These are phyloP conservation scores for Dissophora globulifera DNA, from an alignment of 192 early-diverging fungal genomes.

Conservation along the genomic window DNA sequence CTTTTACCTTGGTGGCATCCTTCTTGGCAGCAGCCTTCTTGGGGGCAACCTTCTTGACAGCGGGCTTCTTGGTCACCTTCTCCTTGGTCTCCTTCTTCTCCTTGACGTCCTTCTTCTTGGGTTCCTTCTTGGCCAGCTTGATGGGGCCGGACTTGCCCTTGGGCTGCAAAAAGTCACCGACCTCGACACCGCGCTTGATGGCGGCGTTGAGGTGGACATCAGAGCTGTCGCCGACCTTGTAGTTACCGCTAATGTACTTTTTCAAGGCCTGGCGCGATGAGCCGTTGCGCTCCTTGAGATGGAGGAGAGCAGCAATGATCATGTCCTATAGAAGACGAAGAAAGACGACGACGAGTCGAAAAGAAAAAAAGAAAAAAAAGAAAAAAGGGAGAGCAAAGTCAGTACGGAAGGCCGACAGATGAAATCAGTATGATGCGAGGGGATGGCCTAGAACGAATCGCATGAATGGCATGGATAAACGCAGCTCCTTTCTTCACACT, in stretches of 20 bases:
- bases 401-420: too few relatives aligned
- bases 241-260: conserved; percentile 82
- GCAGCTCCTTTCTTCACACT: too few relatives aligned
- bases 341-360: too few relatives aligned
- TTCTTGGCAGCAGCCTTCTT: conserved; percentile 14
- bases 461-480: background rate
- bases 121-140: conserved; percentile 70
- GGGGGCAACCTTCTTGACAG: conserved; percentile 26
- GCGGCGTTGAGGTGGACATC: conserved; percentile 70
- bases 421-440: background rate
- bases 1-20: background rate
- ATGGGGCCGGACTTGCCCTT: conserved; percentile 73
- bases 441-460: background rate
- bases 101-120: conserved; percentile 53
- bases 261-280: conserved; percentile 80
- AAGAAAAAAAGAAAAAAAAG: too few relatives aligned
- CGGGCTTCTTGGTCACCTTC: conserved; percentile 35
- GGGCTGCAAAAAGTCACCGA: conserved; percentile 69
- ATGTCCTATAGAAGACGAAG: conserved; percentile 28
- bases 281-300: conserved; percentile 77
- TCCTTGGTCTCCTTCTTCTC: conserved; percentile 58
- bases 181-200: conserved; percentile 73
- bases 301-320: conserved; percentile 61
- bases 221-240: conserved; percentile 67
- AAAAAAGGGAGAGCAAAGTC: too few relatives aligned